Percentiles rank a stretch among this genome's conserved stretches.
Conservation (phyloP, 2,329 filamentous ascomycete species). For the Monosporascus sp. region DNA sequence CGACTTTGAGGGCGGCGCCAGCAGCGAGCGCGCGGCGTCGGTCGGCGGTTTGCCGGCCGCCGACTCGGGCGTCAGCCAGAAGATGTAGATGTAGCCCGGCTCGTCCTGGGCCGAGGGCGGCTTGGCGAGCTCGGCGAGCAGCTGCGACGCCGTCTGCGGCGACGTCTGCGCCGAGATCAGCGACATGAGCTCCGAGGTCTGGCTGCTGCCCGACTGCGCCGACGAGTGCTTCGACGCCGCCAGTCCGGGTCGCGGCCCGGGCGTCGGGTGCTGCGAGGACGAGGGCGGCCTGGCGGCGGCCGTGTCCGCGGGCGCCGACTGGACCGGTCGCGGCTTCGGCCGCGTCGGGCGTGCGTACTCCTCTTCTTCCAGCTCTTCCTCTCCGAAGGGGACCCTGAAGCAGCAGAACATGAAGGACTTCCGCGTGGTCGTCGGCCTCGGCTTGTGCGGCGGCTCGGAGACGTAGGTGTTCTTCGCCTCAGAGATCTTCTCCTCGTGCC, state of each 20-base stretch:
- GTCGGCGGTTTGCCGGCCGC: slow-evolving; percentile 47
- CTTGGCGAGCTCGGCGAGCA: slow-evolving; percentile 73
- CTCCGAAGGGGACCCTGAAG: slow-evolving; percentile 43
- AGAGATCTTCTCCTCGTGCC: slow-evolving; percentile 13
- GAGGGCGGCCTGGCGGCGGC: slow-evolving; percentile 23
- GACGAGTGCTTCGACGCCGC: slow-evolving; percentile 19
- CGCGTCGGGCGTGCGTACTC: slow-evolving; percentile 31
- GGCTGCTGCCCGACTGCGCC: slow-evolving; percentile 22
- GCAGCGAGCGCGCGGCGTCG: slow-evolving; percentile 54
- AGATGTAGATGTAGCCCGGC: slow-evolving; percentile 95
- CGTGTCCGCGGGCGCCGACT: slow-evolving; percentile 26
- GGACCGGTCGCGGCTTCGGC: slow-evolving; percentile 42
- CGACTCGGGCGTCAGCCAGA: slow-evolving; percentile 78
- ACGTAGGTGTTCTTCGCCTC: slow-evolving; percentile 1
- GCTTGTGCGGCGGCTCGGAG: slow-evolving; percentile 13
- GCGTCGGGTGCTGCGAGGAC: slow-evolving; percentile 19
- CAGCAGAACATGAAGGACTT: slow-evolving; percentile 44
- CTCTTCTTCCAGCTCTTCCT: slow-evolving; percentile 29
- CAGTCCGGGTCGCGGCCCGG: slow-evolving; percentile 21
- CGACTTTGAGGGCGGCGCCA: slow-evolving; percentile 41
- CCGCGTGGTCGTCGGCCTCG: slow-evolving; percentile 22
- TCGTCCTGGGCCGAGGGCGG: slow-evolving; percentile 70
- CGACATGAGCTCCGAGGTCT: slow-evolving; percentile 47
- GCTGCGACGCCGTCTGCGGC: slow-evolving; percentile 60
- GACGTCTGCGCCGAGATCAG: slow-evolving; percentile 65